A percentile compares a stretch with the other conserved stretches of the same genome.
phyloP scores from a whole-genome alignment of 1,139 yeast genomes.

The Suhomyces panamericanus region DNA sequence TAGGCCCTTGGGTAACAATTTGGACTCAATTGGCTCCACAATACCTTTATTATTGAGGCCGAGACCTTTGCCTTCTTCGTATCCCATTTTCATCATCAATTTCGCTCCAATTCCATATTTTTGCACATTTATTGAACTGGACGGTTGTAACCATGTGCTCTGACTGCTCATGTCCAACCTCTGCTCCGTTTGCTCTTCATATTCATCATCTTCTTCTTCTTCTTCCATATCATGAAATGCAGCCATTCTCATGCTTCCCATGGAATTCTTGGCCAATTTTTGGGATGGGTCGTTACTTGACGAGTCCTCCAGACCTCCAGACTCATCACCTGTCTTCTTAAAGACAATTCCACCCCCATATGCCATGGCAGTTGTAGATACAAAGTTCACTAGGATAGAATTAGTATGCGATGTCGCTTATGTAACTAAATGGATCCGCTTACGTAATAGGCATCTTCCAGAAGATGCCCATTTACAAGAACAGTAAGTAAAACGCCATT shows the following conservation, averaged over 20 bases:
- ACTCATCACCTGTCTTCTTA: conserved; percentile 1
- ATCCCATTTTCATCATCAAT: conserved; percentile 83
- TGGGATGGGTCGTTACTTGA: background rate
- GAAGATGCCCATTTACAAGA: background rate
- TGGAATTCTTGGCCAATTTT: background rate
- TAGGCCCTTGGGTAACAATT: conserved; percentile 60
- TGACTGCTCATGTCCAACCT: background rate
- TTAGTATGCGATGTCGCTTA: background rate
- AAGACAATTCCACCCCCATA: conserved; percentile 13
- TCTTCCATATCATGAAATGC: conserved; percentile 19
- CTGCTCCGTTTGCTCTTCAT: conserved; percentile 17
- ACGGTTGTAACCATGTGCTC: conserved; percentile 6
- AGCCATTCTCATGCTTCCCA: conserved; percentile 10
- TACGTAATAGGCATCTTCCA: background rate
- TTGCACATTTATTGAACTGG: conserved; percentile 11
- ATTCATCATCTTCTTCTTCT: conserved; percentile 16
- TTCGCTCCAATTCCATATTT: conserved; percentile 85
- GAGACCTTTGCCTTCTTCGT: conserved; percentile 76
- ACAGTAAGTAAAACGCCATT: background rate
- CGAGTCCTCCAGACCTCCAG: background rate
- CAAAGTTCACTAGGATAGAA: background rate
- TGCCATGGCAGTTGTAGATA: conserved; percentile 1
- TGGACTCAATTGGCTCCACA: conserved; percentile 72
- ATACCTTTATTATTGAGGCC: conserved; percentile 76
- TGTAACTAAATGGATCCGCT: background rate